These are phyloP conservation scores for Ceratobasidium sp. DNA, from an alignment of 1,284 basidiomycete species.

Conservation along the genomic window DNA sequence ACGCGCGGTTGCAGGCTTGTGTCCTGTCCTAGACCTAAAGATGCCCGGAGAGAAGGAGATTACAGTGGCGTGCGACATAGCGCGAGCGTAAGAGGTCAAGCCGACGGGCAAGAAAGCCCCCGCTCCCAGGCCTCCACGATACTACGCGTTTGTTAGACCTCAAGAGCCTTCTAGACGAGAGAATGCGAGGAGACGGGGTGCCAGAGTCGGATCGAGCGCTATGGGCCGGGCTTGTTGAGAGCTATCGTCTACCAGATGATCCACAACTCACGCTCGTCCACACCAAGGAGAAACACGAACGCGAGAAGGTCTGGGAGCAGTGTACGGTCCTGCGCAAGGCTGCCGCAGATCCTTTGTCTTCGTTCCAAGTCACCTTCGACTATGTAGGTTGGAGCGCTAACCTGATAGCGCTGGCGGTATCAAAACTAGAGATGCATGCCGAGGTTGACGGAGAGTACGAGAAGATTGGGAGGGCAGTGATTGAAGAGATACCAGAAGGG, in stretches of 20 bases:
- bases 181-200: constrained; percentile 54
- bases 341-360: constrained; percentile 61
- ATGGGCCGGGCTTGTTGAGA: constrained; percentile 66
- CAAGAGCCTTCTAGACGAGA: constrained; percentile 62
- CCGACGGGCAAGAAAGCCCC: constrained; percentile 56
- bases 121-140: constrained; percentile 63
- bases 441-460: constrained; percentile 61
- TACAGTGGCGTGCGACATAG: constrained; percentile 70
- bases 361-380: constrained; percentile 75
- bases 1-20: constrained; percentile 73
- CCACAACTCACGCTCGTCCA: constrained; percentile 95
- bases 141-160: constrained; percentile 85
- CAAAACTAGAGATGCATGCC: constrained; percentile 64
- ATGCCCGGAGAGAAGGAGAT: constrained; percentile 71
- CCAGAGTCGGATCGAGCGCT: constrained; percentile 61
- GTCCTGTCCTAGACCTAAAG: constrained; percentile 65
- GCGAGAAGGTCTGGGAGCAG: constrained; percentile 73
- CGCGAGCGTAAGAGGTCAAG: constrained; percentile 65
- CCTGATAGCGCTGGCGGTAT: constrained; percentile 83
- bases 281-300: constrained; percentile 67
- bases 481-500: constrained; percentile 66
- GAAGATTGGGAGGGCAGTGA: constrained; percentile 60
- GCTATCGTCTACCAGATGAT: constrained; percentile 67
- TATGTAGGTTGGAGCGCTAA: constrained; percentile 82
- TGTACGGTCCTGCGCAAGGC: constrained; percentile 67